Percentiles rank a stretch among this genome's conserved stretches.
phyloP scores from a whole-genome alignment of 2,329 filamentous ascomycete species.

The Talaromyces verruculosus region DNA sequence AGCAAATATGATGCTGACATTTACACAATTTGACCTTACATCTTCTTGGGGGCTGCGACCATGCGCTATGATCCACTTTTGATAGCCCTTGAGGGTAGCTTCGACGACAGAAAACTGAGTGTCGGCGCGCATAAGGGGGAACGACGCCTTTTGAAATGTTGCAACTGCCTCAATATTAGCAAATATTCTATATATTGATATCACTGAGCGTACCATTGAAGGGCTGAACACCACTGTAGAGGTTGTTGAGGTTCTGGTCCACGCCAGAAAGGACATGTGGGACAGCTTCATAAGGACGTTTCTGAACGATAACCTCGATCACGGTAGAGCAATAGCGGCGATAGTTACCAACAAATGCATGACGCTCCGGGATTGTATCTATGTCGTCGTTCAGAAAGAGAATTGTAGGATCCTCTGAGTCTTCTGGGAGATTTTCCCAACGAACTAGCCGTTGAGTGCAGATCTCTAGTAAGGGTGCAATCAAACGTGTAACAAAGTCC shows the following conservation, averaged over 20 bases:
- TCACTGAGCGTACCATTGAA: conserved; percentile 59
- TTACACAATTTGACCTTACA: conserved; percentile 30
- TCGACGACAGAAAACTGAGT: conserved; percentile 88
- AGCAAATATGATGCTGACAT: not conserved
- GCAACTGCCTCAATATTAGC: conserved; percentile 29
- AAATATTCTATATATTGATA: not conserved
- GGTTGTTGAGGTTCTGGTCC: conserved; percentile 68
- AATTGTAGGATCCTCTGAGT: conserved; percentile 75
- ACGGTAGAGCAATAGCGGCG: conserved; percentile 83
- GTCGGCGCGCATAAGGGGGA: conserved; percentile 67
- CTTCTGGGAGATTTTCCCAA: conserved; percentile 82
- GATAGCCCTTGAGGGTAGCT: conserved; percentile 82
- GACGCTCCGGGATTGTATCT: conserved; percentile 87
- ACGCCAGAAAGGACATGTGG: conserved; percentile 81
- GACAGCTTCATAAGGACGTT: conserved; percentile 80
- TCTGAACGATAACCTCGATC: conserved; percentile 80
- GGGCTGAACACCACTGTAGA: conserved; percentile 69
- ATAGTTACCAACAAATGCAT: conserved; percentile 95
- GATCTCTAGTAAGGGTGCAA: conserved; percentile 75
- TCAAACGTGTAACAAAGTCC: conserved; percentile 59
- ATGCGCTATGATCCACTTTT: conserved; percentile 68
- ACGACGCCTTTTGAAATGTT: conserved; percentile 43
- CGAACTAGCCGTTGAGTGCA: conserved; percentile 81
- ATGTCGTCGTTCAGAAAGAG: conserved; percentile 89
- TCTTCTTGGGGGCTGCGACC: conserved; percentile 54